These are phyloP conservation scores for Chlorencoelia australis DNA, from an alignment of 2,329 filamentous ascomycete genomes.

Conservation along the genomic window DNA sequence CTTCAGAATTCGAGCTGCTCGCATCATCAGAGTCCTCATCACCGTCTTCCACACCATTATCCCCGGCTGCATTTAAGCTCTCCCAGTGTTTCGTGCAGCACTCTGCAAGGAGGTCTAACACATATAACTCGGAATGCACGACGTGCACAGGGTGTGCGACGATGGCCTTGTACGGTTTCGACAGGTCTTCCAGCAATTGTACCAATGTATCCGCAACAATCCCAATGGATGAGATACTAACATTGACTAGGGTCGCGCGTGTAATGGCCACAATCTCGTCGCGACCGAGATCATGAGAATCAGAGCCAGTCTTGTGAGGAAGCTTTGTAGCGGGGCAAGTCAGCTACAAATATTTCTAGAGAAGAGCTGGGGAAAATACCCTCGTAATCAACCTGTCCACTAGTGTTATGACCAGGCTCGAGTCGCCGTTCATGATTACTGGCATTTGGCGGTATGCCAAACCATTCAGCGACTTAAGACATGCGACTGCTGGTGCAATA, in stretches of 20 bases:
- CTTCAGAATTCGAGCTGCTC: slow-evolving; percentile 10
- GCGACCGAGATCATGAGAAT: slow-evolving; percentile 44
- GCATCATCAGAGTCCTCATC: slow-evolving; percentile 13
- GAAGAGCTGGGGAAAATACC: slow-evolving; percentile 32
- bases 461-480: slow-evolving; percentile 16
- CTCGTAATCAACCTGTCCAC: slow-evolving; percentile 53
- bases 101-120: slow-evolving; percentile 53
- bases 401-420: slow-evolving; percentile 49
- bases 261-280: slow-evolving; percentile 53
- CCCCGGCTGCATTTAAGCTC: slow-evolving; percentile 27
- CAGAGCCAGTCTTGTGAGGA: slow-evolving; percentile 51
- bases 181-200: slow-evolving; percentile 47
- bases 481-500: slow-evolving; percentile 18
- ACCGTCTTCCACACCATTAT: slow-evolving; percentile 18
- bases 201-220: slow-evolving; percentile 48
- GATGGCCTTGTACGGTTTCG: slow-evolving; percentile 41
- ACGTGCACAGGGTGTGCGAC: slow-evolving; percentile 47
- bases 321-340: slow-evolving; percentile 34
- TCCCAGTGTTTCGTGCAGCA: slow-evolving; percentile 55
- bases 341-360: slow-evolving; percentile 7
- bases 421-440: slow-evolving; percentile 46
- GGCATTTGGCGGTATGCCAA: slow-evolving; percentile 17
- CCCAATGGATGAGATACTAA: slow-evolving; percentile 44
- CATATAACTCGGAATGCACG: slow-evolving; percentile 53
- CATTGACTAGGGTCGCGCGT: slow-evolving; percentile 48